These are phyloP conservation scores for Kwoniella shivajii DNA, from an alignment of 1,284 basidiomycete species.

Conservation along the genomic window DNA sequence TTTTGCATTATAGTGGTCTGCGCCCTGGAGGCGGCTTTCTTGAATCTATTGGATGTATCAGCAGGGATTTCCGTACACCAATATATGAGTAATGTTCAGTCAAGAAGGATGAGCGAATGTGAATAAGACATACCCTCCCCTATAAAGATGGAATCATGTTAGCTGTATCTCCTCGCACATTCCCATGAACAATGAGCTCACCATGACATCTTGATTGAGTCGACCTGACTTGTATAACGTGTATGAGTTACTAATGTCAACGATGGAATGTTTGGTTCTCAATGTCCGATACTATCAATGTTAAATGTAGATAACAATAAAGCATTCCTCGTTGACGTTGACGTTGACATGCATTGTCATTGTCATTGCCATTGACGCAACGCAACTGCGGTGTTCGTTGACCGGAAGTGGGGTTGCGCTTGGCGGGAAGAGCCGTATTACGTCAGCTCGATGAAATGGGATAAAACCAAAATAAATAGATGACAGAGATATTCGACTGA, in stretches of 20 bases:
- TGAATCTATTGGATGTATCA: conserved; percentile 64
- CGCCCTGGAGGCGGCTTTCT: conserved; percentile 90
- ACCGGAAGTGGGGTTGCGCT: neutral
- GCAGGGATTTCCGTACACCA: too few relatives aligned
- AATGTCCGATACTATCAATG: too few relatives aligned
- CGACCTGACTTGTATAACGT: too few relatives aligned
- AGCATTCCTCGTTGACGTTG: neutral
- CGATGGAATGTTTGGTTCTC: too few relatives aligned
- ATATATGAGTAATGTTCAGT: neutral
- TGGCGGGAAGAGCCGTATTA: neutral
- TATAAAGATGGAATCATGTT: conserved; percentile 4
- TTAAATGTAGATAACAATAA: neutral
- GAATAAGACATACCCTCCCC: conserved; percentile 35
- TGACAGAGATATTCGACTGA: neutral
- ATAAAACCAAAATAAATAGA: conserved; percentile 2
- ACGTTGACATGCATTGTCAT: conserved; percentile 2
- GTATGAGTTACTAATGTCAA: too few relatives aligned
- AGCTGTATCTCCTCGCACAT: neutral
- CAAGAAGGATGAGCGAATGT: neutral
- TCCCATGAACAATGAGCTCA: neutral
- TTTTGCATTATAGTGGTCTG: conserved; percentile 94
- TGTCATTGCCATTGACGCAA: neutral
- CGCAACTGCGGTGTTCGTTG: neutral
- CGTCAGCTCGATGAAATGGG: conserved; percentile 1
- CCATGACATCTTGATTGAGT: conserved; percentile 12